Evolutionary conservation across 2,329 filamentous ascomycete genomes (phyloP).

Genomic region (Zymoseptoria pseudotritici): DNA sequence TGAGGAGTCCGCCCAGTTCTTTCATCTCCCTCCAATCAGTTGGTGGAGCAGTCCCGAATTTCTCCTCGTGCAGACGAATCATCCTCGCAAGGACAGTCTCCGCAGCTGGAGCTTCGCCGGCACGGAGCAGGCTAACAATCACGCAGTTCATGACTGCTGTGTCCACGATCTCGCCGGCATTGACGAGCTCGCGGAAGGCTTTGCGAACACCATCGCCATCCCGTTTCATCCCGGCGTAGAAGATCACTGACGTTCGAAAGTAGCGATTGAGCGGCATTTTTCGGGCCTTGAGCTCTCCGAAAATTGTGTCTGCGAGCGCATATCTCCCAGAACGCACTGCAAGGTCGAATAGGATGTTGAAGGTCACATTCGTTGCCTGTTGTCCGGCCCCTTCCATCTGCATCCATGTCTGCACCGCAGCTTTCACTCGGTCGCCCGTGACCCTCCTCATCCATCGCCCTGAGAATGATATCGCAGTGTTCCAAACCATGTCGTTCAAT

Average conservation of each 20-base stretch:
- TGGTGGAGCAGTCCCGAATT: slow-evolving; percentile 25
- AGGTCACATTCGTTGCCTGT: slow-evolving; percentile 67
- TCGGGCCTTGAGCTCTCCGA: slow-evolving; percentile 69
- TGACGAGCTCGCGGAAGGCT: slow-evolving; percentile 76
- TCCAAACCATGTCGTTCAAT: slow-evolving; percentile 70
- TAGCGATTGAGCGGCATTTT: slow-evolving; percentile 65
- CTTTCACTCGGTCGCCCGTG: slow-evolving; percentile 54
- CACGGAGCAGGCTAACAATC: slow-evolving; percentile 67
- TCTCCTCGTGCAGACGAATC: slow-evolving; percentile 54
- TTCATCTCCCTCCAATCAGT: slow-evolving; percentile 37
- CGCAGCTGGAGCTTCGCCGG: slow-evolving; percentile 68
- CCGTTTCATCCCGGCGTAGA: slow-evolving; percentile 68
- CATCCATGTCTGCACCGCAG: slow-evolving; percentile 71
- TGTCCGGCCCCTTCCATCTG: slow-evolving; percentile 76
- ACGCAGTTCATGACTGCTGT: slow-evolving; percentile 80
- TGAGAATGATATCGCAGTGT: slow-evolving; percentile 71
- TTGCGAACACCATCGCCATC: slow-evolving; percentile 67
- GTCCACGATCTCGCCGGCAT: slow-evolving; percentile 79
- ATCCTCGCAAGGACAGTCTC: slow-evolving; percentile 77
- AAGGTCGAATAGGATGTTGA: slow-evolving; percentile 86
- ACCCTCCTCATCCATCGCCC: slow-evolving; percentile 60
- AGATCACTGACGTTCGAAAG: slow-evolving; percentile 74
- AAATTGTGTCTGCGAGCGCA: slow-evolving; percentile 72
- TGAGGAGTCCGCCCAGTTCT: slow-evolving; percentile 42
- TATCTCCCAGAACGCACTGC: slow-evolving; percentile 82